These are phyloP conservation scores for Helichrysum umbraculigerum DNA, from an alignment of 129 eudicot species.

Conservation along the genomic window DNA sequence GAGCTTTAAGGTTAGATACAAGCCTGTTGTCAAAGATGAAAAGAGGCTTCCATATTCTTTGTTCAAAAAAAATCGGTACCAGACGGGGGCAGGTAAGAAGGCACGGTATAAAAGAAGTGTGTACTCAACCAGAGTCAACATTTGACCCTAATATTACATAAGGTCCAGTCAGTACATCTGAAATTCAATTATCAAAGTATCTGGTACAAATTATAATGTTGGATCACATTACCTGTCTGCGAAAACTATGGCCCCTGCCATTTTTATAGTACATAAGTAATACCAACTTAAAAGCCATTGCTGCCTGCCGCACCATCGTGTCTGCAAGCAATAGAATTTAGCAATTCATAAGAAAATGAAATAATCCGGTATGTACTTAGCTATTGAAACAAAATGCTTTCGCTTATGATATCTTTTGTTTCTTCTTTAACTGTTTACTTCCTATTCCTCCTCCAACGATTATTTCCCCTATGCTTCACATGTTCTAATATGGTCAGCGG, in stretches of 20 bases:
- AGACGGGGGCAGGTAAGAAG: slow-evolving; percentile 69
- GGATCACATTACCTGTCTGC: slow-evolving; percentile 64
- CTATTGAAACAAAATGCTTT: not conserved
- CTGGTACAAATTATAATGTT: not conserved
- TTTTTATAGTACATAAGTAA: slow-evolving; percentile 73
- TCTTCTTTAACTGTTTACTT: not conserved
- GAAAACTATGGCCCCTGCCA: slow-evolving; percentile 74
- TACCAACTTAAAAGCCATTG: slow-evolving; percentile 73
- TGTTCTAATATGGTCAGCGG: not conserved
- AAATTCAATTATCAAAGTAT: not conserved
- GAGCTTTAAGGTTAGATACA: slow-evolving; percentile 66
- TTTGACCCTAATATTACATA: slow-evolving; percentile 49
- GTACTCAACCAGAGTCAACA: slow-evolving; percentile 69
- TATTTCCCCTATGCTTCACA: not conserved
- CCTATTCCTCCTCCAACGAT: not conserved
- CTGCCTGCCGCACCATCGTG: slow-evolving; percentile 74
- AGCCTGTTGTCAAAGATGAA: slow-evolving; percentile 64
- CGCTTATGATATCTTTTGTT: not conserved
- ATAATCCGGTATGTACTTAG: not conserved
- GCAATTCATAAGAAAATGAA: not conserved
- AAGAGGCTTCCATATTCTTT: slow-evolving; percentile 77
- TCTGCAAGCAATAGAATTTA: slow-evolving; percentile 42
- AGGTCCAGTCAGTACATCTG: slow-evolving; percentile 3
- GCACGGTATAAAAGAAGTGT: slow-evolving; percentile 57
- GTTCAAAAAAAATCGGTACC: slow-evolving; percentile 75